Evolutionary conservation across 2,329 filamentous ascomycete genomes (phyloP), one percentile per base, ranked within the genome.

Genomic region (Neonectria punicea): DNA sequence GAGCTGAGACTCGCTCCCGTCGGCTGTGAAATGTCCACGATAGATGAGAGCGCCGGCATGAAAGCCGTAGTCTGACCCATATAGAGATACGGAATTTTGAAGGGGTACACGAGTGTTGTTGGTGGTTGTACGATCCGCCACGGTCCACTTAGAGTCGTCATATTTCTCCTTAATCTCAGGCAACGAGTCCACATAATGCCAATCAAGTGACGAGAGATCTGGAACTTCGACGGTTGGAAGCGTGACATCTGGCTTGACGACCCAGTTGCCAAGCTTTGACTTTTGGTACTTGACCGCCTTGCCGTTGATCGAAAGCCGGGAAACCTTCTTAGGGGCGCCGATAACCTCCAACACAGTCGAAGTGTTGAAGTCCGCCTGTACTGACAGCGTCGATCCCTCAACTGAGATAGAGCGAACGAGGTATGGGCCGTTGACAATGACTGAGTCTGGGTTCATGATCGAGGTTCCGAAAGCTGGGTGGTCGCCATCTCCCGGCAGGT

Each of bases 51-150:
- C 87, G 3, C 92, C 92, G 0, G 88, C 85, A 75, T 92, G 84
- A 78, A 89, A 94, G 25, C 92, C 92, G 73, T 94, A 94, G 77
- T 94, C 92, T 16, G 87, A 87, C 0, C 84, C 84, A 72, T 91
- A 93, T 0, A 94, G 84, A 0, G 87, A 89, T 0, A 86, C 89
- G 0, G 91, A 89, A 0, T 92, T 94, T 0, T 81, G 84, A 2
- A 90, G 79, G 2, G 84, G 79, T 22, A 79, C 73, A 18, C 83
- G 80, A 0, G 86, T 87, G 76, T 93, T 93, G 74, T 87, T 86
- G 1, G 88, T 89, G 2, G 82, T 83, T 0, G 79, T 82, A 6
- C 87, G 81, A 65, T 90, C 79, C 1, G 91, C 92, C 0, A 74
- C 70, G 0, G 83, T 83, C 93, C 93, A 96, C 6, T 78, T 77